Conservation (phyloP, 2,329 filamentous ascomycete species). For the Coleophoma crateriformis region DNA sequence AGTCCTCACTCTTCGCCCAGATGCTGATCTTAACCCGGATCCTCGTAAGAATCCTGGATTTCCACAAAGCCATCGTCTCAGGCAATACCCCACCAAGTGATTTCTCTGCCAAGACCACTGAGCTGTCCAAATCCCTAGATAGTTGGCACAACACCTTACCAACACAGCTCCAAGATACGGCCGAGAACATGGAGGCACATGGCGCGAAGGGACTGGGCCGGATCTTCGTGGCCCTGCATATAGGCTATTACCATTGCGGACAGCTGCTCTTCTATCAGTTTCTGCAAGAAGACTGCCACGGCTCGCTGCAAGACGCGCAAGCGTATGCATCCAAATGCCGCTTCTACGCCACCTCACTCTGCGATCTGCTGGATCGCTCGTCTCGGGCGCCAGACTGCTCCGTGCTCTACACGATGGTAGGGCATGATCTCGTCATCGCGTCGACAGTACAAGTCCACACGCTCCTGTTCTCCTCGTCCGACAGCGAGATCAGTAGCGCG, state of each 20-base stretch:
- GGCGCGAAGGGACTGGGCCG: constrained; percentile 33
- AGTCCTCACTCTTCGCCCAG: constrained; percentile 22
- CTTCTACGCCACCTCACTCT: constrained; percentile 31
- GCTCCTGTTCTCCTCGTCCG: constrained; percentile 33
- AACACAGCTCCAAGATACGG: constrained; percentile 29
- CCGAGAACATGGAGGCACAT: constrained; percentile 31
- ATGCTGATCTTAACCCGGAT: constrained; percentile 34
- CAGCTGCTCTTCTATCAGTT: constrained; percentile 43
- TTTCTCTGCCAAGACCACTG: constrained; percentile 5
- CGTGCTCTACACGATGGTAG: constrained; percentile 36
- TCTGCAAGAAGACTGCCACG: constrained; percentile 27
- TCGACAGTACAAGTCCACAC: constrained; percentile 41
- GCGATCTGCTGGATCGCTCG: constrained; percentile 33
- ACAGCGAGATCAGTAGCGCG: constrained; percentile 29
- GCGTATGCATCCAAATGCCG: constrained; percentile 34
- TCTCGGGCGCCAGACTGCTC: constrained; percentile 31
- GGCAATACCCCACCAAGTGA: constrained; percentile 11
- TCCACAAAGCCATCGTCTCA: constrained; percentile 28
- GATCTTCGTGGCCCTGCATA: constrained; percentile 37
- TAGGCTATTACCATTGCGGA: constrained; percentile 40
- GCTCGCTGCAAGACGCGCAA: constrained; percentile 5
- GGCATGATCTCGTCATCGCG: constrained; percentile 39
- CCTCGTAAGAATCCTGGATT: constrained; percentile 33
- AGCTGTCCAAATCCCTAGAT: constrained; percentile 28
- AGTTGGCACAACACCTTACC: constrained; percentile 31